phyloP scores from a whole-genome alignment of 768 basidiomycete species.

The Boletus pseudopeckii region DNA sequence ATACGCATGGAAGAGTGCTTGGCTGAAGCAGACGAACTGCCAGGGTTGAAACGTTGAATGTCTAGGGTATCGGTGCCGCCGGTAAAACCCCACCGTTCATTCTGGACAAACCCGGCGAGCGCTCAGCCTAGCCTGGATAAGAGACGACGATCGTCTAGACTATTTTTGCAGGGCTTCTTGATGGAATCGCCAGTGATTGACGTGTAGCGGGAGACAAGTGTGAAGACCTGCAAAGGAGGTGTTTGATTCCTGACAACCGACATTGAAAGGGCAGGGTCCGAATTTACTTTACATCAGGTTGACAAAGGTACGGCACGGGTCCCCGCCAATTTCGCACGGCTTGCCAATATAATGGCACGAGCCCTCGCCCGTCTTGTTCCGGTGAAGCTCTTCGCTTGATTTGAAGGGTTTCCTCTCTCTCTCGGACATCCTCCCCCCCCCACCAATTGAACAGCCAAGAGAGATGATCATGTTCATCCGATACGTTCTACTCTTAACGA shows the following conservation, averaged over 20 bases:
- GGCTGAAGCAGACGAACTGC: background rate
- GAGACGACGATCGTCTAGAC: slow-evolving; percentile 6
- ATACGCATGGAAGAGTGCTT: background rate
- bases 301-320: background rate
- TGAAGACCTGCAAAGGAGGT: background rate
- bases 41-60: background rate
- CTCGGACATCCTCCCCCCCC: background rate
- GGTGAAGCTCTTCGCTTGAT: slow-evolving; percentile 15
- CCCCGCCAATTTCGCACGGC: slow-evolving; percentile 19
- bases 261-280: background rate
- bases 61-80: slow-evolving; percentile 8
- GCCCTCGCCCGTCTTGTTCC: background rate
- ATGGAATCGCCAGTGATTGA: slow-evolving; percentile 9
- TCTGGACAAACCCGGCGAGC: background rate
- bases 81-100: background rate
- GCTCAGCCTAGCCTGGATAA: background rate
- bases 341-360: slow-evolving; percentile 13
- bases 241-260: no score
- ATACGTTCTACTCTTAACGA: slow-evolving; percentile 22
- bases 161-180: slow-evolving; percentile 2
- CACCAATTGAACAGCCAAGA: slow-evolving; percentile 1
- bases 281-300: slow-evolving; percentile 1
- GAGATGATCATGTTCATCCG: slow-evolving; percentile 26
- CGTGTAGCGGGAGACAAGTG: background rate
- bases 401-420: slow-evolving; percentile 19